phyloP scores from a whole-genome alignment of 2,329 filamentous ascomycete species.

The Keithomyces neogunnii region DNA sequence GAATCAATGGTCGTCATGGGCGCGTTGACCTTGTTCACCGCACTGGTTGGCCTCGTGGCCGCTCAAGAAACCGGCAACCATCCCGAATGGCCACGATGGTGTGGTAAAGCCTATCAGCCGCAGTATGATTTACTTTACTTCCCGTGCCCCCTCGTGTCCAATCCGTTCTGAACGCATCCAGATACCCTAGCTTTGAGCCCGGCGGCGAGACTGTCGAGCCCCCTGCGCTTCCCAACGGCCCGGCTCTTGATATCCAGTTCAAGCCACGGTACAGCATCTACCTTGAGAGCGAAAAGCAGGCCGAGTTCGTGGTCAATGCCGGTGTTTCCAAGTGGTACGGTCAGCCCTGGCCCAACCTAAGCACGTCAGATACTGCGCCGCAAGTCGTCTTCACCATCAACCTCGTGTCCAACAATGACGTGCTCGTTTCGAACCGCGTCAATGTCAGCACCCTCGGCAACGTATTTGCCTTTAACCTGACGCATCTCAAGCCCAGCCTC shows the following conservation, averaged over 20 bases:
- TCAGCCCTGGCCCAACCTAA: constrained; percentile 22
- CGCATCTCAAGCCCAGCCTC: constrained; percentile 23
- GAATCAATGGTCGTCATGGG: not conserved
- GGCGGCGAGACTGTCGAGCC: constrained; percentile 34
- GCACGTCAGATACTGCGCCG: constrained; percentile 10
- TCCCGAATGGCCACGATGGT: constrained; percentile 36
- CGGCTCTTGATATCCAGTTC: constrained; percentile 34
- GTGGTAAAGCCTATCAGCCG: constrained; percentile 36
- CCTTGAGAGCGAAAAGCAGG: constrained; percentile 29
- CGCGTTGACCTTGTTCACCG: not conserved
- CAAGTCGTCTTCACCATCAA: constrained; percentile 29
- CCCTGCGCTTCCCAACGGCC: constrained; percentile 16
- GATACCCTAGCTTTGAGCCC: constrained; percentile 33
- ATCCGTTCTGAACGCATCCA: constrained; percentile 4
- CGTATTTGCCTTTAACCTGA: constrained; percentile 29
- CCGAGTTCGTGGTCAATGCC: constrained; percentile 35
- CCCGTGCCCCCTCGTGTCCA: not conserved
- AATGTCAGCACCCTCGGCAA: constrained; percentile 24
- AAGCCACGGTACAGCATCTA: constrained; percentile 38
- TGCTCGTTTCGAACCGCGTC: constrained; percentile 26
- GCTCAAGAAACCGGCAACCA: constrained; percentile 29
- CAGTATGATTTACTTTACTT: constrained; percentile 18
- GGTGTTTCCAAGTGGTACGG: constrained; percentile 32
- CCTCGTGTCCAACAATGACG: constrained; percentile 17
- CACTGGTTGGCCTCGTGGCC: constrained; percentile 1